phyloP scores from a whole-genome alignment of 441 rosid species.

The Melastoma candidum region DNA sequence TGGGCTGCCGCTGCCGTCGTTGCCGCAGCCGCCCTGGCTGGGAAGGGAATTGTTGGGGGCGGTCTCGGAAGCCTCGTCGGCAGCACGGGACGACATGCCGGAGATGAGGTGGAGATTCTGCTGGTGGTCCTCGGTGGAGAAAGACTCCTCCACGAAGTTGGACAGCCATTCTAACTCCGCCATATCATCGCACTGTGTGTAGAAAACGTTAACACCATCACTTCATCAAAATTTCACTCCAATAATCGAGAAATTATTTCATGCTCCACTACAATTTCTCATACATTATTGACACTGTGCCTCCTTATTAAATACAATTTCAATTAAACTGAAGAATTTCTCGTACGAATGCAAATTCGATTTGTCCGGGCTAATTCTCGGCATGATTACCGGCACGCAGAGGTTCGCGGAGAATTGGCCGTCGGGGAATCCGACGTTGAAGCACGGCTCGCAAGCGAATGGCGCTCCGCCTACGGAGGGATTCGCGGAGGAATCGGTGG shows the following conservation, averaged over 20 bases:
- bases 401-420: slow-evolving; percentile 55
- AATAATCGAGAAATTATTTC: neutral
- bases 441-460: slow-evolving; percentile 33
- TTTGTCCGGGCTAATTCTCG: neutral
- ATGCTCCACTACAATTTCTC: too few species aligned
- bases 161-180: slow-evolving; percentile 97
- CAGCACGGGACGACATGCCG: slow-evolving; percentile 38
- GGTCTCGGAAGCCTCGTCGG: slow-evolving; percentile 38
- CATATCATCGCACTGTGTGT: slow-evolving; percentile 64
- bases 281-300: too few species aligned
- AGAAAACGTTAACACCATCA: neutral
- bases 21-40: slow-evolving; percentile 9
- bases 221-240: neutral
- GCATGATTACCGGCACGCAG: slow-evolving; percentile 59
- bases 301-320: too few species aligned
- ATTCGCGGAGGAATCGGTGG: slow-evolving; percentile 59
- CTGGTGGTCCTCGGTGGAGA: slow-evolving; percentile 80
- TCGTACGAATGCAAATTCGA: neutral
- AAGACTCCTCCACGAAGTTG: slow-evolving; percentile 87
- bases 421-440: slow-evolving; percentile 30
- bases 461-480: slow-evolving; percentile 20
- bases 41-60: slow-evolving; percentile 23
- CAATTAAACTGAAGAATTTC: too few species aligned
- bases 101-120: slow-evolving; percentile 63
- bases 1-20: slow-evolving; percentile 13